A percentile compares a stretch with the other conserved stretches of the same genome.
Conservation (phyloP, 2,329 filamentous ascomycete genomes). For the Zelopaecilomyces penicillatus region DNA sequence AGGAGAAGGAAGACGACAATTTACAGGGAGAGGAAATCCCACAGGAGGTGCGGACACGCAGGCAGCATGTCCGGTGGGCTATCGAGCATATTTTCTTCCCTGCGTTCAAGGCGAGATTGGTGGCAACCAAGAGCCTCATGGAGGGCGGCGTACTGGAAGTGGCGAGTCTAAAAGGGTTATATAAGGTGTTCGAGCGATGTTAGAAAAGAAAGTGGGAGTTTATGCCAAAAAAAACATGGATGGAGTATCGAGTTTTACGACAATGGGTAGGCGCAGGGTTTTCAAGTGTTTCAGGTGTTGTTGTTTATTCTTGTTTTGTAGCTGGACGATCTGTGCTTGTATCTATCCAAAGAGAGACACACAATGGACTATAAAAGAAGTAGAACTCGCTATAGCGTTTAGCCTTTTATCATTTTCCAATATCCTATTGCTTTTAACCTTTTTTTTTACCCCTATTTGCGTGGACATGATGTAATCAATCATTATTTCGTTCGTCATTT, state of each 20-base stretch:
- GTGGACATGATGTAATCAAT: neutral
- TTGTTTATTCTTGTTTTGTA: neutral
- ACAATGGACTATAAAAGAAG: too few species aligned
- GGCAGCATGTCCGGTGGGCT: slow-evolving; percentile 61
- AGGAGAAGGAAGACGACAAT: slow-evolving; percentile 17
- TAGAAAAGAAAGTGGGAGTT: slow-evolving; percentile 30
- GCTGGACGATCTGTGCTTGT: neutral
- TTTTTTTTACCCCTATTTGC: too few species aligned
- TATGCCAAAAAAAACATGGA: neutral
- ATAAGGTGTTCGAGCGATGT: slow-evolving; percentile 91
- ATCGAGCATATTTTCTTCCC: slow-evolving; percentile 87
- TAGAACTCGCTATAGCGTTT: neutral
- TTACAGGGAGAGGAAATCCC: slow-evolving; percentile 31
- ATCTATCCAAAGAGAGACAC: neutral
- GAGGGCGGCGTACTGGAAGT: slow-evolving; percentile 72
- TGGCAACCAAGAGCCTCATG: slow-evolving; percentile 73
- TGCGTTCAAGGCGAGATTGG: slow-evolving; percentile 71
- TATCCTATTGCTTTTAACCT: too few species aligned
- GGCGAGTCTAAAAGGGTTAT: slow-evolving; percentile 85
- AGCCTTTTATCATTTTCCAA: neutral
- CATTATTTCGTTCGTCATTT: neutral
- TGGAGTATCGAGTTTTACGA: neutral
- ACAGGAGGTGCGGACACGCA: slow-evolving; percentile 47
- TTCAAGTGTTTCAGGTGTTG: neutral
- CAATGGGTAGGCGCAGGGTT: neutral